Evolutionary conservation across 169 alveolate genomes (phyloP), one percentile per base, ranked within the genome.

Genomic region (Cryptosporidium viatorum): DNA sequence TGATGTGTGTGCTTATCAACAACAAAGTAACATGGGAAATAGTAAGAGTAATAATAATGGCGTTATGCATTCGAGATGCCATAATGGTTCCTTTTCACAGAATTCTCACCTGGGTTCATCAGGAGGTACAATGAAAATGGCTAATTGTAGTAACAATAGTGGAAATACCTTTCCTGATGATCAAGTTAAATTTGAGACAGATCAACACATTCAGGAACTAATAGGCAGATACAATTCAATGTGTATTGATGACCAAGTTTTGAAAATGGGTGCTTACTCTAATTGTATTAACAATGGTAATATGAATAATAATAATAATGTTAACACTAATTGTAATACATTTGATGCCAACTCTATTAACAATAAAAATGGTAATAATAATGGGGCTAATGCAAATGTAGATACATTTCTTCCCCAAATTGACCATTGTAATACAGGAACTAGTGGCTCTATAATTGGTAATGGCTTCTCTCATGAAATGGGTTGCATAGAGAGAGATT

Each of bases 211-310:
- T 52, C 68, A 73, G 33, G 70, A 55, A 23, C 7, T 33, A 12
- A 37, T 73, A 8, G 86, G 86, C 51, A 73, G 71, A 51, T 73
- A 73, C 86, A 73, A 59, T 14, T 59, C 86, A 18, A 33, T 73
- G 51, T 59, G 71, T 73, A 55, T 73, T 7, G 86, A 73, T 37
- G 86, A 73, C 50, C 70, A 59, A 31, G 29, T 73, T 39, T 52
- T 73, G 33, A 73, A 73, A 73, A 73, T 73, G 86, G 86, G 86
- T 33, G 21, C 51, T 35, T 73, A 29, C 71, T 69, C 84, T 21
- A 69, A 69, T 41, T 69, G 26, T 29, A 69, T 41, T 23, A 51
- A 50, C 21, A 51, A 29, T 52, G 23, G 70, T 55, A 26, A 59
- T 73, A 23, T 29, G 21, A 73, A 52, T 29, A 73, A 55, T 41